Percentiles rank a stretch among this genome's conserved stretches.
Conservation (phyloP, 2,329 filamentous ascomycete species). For the Colletotrichum spinosum region DNA sequence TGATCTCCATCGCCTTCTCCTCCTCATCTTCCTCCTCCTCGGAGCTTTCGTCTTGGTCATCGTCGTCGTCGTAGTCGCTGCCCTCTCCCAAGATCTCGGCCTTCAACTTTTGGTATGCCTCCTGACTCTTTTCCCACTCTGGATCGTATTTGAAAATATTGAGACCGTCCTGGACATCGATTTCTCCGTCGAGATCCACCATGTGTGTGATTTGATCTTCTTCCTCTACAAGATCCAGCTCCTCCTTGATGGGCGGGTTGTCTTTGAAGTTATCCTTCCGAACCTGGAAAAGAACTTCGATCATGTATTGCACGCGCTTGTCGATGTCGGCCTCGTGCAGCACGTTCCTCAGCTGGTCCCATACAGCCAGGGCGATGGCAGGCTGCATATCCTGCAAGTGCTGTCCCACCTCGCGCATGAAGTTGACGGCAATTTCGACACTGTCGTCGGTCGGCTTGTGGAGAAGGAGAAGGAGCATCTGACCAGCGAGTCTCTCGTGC, state of each 20-base stretch:
- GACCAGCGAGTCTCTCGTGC: constrained; percentile 91
- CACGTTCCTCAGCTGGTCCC: constrained; percentile 95
- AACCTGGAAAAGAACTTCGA: constrained; percentile 96
- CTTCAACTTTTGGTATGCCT: constrained; percentile 88
- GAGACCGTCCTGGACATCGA: constrained; percentile 86
- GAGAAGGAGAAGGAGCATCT: constrained; percentile 91
- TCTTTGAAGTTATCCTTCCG: constrained; percentile 98
- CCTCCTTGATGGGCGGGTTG: constrained; percentile 89
- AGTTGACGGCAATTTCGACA: constrained; percentile 94
- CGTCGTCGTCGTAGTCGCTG: constrained; percentile 79
- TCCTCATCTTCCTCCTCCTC: constrained; percentile 81
- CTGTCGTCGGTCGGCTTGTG: constrained; percentile 97
- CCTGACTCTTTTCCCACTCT: constrained; percentile 91
- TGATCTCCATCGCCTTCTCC: constrained; percentile 90
- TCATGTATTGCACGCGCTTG: constrained; percentile 99
- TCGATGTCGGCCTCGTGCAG: constrained; percentile 97
- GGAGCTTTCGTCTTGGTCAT: constrained; percentile 75
- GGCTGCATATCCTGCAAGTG: constrained; percentile 96
- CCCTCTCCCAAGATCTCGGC: constrained; percentile 94
- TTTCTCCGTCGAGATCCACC: constrained; percentile 82
- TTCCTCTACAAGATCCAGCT: constrained; percentile 95
- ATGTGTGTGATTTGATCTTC: constrained; percentile 97
- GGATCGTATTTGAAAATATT: constrained; percentile 97
- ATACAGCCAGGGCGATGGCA: constrained; percentile 88
- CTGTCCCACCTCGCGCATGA: constrained; percentile 93